Evolutionary conservation across 2,329 filamentous ascomycete species (phyloP), one percentile per base, ranked within the genome.

Genomic region (Mycogone perniciosa): DNA sequence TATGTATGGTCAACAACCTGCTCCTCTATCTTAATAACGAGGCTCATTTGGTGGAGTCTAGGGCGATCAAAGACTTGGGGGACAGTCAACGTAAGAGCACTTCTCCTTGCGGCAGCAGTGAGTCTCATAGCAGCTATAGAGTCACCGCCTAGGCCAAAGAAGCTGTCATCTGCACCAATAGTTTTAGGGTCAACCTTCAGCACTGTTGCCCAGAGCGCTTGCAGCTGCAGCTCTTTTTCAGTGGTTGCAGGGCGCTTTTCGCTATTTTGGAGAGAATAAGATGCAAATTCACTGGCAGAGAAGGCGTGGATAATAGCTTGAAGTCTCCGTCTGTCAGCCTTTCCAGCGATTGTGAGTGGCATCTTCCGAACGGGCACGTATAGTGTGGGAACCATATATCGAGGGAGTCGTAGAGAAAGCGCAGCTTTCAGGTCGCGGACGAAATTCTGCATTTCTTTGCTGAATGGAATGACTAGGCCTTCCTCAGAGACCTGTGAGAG

Each of bases 81-180:
- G 0, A 75, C 72, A 3, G 68, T 71, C 10, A 76, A 56, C 1
- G 61, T 52, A 7, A 75, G 52, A 9, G 62, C 64, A 4, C 56
- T 52, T 2, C 57, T 60, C 47, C 68, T 62, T 5, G 48, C 44
- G 5, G 52, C 39, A 29, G 40, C 38, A 11, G 43, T 27, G 5
- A 48, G 34, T 4, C 37, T 34, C 33, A 49, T 52, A 2, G 50
- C 44, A 7, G 20, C 30, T n/a, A 85, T 33, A 7, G 50, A 52
- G 34, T 52, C 46, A 4, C 50, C 50, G 7, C 50, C 50, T 5
- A 52, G 42, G 13, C 33, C 31, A 30, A 52, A 52, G 35, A 52
- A 52, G 30, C 46, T 30, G 11, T 48, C 46, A 13, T 48, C 30
- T 27, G 10, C 27, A 6, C 42, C 42, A 44, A 44, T 44, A 11